Conservation (phyloP, 495 filamentous ascomycete genomes). For the Aspergillus avenaceus region DNA sequence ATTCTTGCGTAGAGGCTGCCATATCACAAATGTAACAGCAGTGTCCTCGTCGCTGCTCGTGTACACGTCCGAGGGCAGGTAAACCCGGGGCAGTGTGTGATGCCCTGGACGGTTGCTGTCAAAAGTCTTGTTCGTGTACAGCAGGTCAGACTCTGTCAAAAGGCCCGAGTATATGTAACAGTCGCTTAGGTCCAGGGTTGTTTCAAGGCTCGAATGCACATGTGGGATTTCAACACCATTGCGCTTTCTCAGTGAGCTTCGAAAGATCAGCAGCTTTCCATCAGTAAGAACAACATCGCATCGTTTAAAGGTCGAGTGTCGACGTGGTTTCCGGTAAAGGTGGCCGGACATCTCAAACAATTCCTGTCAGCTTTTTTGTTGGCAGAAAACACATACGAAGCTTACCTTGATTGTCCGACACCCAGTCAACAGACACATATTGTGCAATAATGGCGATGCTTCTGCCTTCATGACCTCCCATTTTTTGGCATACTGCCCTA, state of each 20-base stretch:
- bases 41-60: conserved; percentile 67
- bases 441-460: conserved; percentile 63
- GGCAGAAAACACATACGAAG: not conserved
- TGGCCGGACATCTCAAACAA: conserved; percentile 52
- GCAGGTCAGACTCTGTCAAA: conserved; percentile 60
- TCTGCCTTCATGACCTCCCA: conserved; percentile 69
- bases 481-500: conserved; percentile 67
- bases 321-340: conserved; percentile 64
- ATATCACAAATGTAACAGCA: conserved; percentile 69
- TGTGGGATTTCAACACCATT: conserved; percentile 57
- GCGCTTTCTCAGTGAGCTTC: conserved; percentile 51
- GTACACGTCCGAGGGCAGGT: conserved; percentile 57
- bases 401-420: conserved; percentile 61
- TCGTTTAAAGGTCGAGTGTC: conserved; percentile 58
- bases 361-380: not conserved
- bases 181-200: conserved; percentile 56
- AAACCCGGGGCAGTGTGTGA: conserved; percentile 60
- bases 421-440: conserved; percentile 62
- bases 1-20: conserved; percentile 59
- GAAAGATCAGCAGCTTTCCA: conserved; percentile 63
- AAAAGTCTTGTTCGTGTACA: conserved; percentile 67
- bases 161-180: conserved; percentile 73
- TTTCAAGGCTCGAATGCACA: conserved; percentile 59
- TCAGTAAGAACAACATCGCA: conserved; percentile 60
- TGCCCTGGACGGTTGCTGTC: conserved; percentile 64